Percentiles rank a stretch among this genome's conserved stretches.
Conservation (phyloP, 2,329 filamentous ascomycete genomes). For the Ascomycota sp. region DNA sequence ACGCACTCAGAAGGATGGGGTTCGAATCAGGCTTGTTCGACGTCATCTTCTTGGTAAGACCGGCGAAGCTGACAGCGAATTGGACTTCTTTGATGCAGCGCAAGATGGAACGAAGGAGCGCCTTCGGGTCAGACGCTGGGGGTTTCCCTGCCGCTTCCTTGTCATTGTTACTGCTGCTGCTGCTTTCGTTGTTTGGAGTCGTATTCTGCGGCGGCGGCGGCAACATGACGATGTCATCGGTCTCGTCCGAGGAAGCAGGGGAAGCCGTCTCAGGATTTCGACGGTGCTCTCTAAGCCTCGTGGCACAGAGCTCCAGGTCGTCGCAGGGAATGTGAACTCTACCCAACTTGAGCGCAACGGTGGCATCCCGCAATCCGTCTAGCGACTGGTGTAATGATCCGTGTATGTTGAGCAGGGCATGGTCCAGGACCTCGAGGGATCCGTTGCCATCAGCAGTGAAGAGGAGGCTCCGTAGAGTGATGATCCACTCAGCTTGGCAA, state of each 20-base stretch:
- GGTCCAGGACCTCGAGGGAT: slow-evolving; percentile 72
- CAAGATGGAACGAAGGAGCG: slow-evolving; percentile 76
- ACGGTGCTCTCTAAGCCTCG: slow-evolving; percentile 29
- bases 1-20: slow-evolving; percentile 66
- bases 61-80: slow-evolving; percentile 80
- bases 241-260: slow-evolving; percentile 12
- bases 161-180: neutral
- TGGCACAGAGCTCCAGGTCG: slow-evolving; percentile 47
- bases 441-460: slow-evolving; percentile 75
- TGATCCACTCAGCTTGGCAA: slow-evolving; percentile 77
- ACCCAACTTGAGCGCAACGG: slow-evolving; percentile 77
- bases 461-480: slow-evolving; percentile 65
- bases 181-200: neutral
- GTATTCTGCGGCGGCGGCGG: too few species aligned
- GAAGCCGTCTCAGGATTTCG: neutral
- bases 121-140: slow-evolving; percentile 77
- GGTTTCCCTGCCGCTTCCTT: slow-evolving; percentile 49
- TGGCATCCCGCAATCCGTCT: slow-evolving; percentile 75
- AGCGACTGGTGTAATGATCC: slow-evolving; percentile 71
- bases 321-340: slow-evolving; percentile 81
- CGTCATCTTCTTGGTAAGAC: slow-evolving; percentile 61
- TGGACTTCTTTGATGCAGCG: slow-evolving; percentile 92
- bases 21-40: slow-evolving; percentile 43
- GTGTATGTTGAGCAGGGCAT: slow-evolving; percentile 74
- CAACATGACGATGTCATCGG: slow-evolving; percentile 6